A percentile compares a stretch with the other conserved stretches of the same genome.
Evolutionary conservation across 768 basidiomycete genomes (phyloP).

Genomic region (Suillus placidus): DNA sequence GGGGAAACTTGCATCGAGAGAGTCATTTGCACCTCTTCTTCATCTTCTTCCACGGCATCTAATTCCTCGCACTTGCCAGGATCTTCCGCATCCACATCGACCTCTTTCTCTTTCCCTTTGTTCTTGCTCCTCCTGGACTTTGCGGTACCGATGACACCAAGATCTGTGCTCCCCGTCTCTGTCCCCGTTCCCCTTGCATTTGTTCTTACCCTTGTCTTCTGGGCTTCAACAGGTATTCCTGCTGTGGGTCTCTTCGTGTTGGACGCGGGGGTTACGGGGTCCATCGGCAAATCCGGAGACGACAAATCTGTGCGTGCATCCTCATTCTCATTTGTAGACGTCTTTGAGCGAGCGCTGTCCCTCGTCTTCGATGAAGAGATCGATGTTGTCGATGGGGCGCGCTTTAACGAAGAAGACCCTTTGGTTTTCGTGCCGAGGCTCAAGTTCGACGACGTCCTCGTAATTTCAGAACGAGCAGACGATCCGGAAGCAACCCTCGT

Average conservation of each 20-base stretch:
- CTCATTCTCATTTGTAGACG: slow-evolving; percentile 19
- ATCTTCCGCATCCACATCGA: slow-evolving; percentile 24
- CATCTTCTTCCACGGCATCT: slow-evolving; percentile 1
- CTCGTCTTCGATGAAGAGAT: slow-evolving; percentile 4
- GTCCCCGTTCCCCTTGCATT: slow-evolving; percentile 14
- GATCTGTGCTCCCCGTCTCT: slow-evolving; percentile 10
- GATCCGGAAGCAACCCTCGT: neutral
- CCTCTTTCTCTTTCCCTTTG: slow-evolving; percentile 31
- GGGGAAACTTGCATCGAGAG: slow-evolving; percentile 63
- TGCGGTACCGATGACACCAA: slow-evolving; percentile 47
- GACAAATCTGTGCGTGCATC: slow-evolving; percentile 20
- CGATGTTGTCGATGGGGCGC: slow-evolving; percentile 4
- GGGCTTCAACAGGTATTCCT: neutral
- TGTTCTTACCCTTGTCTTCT: neutral
- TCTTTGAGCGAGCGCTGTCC: slow-evolving; percentile 12
- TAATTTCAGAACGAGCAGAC: slow-evolving; percentile 5
- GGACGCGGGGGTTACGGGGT: slow-evolving; percentile 36
- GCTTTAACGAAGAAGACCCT: neutral
- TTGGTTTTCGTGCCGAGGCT: neutral
- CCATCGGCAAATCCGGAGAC: slow-evolving; percentile 35
- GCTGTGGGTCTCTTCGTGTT: slow-evolving; percentile 25
- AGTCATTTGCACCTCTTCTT: slow-evolving; percentile 23
- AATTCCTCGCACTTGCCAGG: slow-evolving; percentile 10
- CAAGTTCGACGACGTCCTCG: neutral
- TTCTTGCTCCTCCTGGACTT: slow-evolving; percentile 49